A percentile compares a stretch with the other conserved stretches of the same genome.
Conservation (phyloP, 202 grass and related monocot genomes). For the Bolboschoenoplectus hybrid region DNA sequence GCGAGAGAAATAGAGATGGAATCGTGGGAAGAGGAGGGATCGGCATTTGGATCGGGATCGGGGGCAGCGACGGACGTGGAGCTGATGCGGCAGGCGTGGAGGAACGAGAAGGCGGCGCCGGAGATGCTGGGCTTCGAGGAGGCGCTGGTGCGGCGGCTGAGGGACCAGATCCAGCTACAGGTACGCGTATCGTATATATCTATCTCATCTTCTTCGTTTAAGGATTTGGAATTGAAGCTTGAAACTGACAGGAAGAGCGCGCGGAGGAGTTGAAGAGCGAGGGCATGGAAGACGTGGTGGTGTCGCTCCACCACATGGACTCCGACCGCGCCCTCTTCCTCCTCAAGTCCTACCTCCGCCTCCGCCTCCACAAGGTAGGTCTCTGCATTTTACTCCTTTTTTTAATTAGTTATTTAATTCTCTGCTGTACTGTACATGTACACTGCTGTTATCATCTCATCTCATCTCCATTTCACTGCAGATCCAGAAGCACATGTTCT, state of each 20-base stretch:
- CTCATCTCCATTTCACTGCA: slow-evolving; percentile 29
- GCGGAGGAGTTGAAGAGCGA: slow-evolving; percentile 65
- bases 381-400: too few species aligned
- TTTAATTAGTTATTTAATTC: too few species aligned
- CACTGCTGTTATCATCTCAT: background rate
- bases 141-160: slow-evolving; percentile 64
- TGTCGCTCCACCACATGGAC: slow-evolving; percentile 96
- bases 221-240: background rate
- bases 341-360: slow-evolving; percentile 84
- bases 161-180: slow-evolving; percentile 87
- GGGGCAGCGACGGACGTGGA: slow-evolving; percentile 68
- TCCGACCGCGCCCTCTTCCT: slow-evolving; percentile 83
- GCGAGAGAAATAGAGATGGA: slow-evolving; percentile 5
- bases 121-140: slow-evolving; percentile 74
- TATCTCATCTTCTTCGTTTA: background rate
- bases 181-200: slow-evolving; percentile 1
- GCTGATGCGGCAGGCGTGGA: slow-evolving; percentile 74
- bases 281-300: slow-evolving; percentile 74
- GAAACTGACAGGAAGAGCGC: slow-evolving; percentile 61
- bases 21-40: slow-evolving; percentile 58
- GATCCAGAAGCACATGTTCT: slow-evolving; percentile 78
- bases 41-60: slow-evolving; percentile 12
- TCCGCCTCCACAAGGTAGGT: slow-evolving; percentile 76
- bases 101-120: slow-evolving; percentile 86
- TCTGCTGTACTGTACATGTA: background rate